Evolutionary conservation across 495 filamentous ascomycete genomes (phyloP).

Genomic region (Choiromyces venosus): DNA sequence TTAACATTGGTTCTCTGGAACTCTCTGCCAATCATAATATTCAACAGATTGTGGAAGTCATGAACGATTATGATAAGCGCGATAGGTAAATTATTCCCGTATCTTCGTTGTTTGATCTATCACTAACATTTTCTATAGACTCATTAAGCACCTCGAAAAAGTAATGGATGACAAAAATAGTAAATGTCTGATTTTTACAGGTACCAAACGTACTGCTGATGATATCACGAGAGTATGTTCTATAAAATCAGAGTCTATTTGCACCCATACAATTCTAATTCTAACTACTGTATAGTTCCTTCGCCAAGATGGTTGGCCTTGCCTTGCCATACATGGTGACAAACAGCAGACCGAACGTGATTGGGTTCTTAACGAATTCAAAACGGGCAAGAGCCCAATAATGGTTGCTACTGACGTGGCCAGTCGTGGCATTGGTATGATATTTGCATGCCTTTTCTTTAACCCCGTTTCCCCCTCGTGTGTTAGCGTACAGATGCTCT

Average conservation of each 20-base stretch:
- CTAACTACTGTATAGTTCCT: conserved; percentile 56
- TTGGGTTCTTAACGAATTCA: conserved; percentile 99
- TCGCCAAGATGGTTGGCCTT: conserved; percentile 97
- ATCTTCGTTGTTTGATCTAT: background rate
- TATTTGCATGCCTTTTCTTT: conserved; percentile 53
- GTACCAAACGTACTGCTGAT: conserved; percentile 96
- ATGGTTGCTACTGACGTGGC: conserved; percentile 99
- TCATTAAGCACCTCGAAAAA: conserved; percentile 96
- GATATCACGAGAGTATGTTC: conserved; percentile 72
- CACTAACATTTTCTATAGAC: conserved; percentile 80
- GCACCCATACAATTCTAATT: background rate
- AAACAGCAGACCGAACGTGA: conserved; percentile 99
- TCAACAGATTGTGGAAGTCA: conserved; percentile 92
- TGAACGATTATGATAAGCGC: conserved; percentile 94
- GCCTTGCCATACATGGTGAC: conserved; percentile 96
- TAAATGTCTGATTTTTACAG: conserved; percentile 93
- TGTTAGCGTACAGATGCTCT: conserved; percentile 62
- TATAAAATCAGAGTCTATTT: background rate
- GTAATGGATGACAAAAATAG: conserved; percentile 93
- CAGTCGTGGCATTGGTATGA: conserved; percentile 99
- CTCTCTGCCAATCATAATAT: conserved; percentile 98
- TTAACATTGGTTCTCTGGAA: conserved; percentile 97
- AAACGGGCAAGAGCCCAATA: conserved; percentile 89
- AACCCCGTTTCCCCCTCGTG: conserved; percentile 45
- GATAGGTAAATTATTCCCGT: conserved; percentile 49